Base-by-base conservation (phyloP, 129 eudicot species). In the Glebionis coronaria region DNA sequence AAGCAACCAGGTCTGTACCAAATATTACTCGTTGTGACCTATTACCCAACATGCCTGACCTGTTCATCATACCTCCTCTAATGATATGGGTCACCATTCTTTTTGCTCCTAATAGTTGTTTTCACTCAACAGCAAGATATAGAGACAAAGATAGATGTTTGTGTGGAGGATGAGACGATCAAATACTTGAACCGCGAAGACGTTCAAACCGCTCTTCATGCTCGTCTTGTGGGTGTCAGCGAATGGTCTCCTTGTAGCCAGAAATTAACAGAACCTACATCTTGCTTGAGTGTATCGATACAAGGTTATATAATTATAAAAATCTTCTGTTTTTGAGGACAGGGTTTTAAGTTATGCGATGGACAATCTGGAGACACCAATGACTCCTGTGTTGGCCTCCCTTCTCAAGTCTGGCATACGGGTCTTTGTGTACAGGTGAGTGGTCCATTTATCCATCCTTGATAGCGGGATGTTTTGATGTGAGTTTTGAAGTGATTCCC, bases 381-480 rank as follows among this genome's bases (percentile, higher is more conserved):
- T 81, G 53, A 69, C 76, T 67, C 80, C 82, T 71, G 71, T 85
- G 4, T 68, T 85, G 54, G 83, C 74, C 57, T 74, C 80, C 35
- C 76, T 85, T 16, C 55, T 77, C 14, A 82, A 85, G 64, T 78
- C 88, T 51, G 85, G 85, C 46, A 65, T 90, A 59, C 75, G 83
- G 8, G 87, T 90, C 42, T 69, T 86, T 21, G 86, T 86, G 67
- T 90, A 72, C 70, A 90, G 97, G 97, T 75, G 18, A 75, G 61
- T 40, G 40, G 40, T 5, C 6, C 40, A 31, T 31, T 5, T 31
- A 6, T 31, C 40, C 40, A 31, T 31, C 40, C 7, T 8, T 31
- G 40, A 31, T 31, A 31, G 1, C 40, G 9, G 40, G 6, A 31
- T 31, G 8, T 31, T 31, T 31, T 6, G 40, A 31, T 31, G 7